These are phyloP conservation scores for Fraxinus sp. DNA, from an alignment of 305 asterid species.

Conservation along the genomic window DNA sequence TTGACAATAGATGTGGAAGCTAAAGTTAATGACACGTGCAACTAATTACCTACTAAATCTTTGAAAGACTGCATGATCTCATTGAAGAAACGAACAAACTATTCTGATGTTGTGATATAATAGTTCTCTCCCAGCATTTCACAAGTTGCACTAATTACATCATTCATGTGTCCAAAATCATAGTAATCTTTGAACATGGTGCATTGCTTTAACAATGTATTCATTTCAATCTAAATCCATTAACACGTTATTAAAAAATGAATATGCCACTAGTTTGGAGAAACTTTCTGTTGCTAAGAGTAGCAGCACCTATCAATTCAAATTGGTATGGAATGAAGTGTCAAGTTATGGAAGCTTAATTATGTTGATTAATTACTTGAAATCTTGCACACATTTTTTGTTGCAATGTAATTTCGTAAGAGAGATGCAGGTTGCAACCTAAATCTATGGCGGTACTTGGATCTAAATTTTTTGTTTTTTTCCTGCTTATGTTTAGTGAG, in stretches of 20 bases:
- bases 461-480: background rate
- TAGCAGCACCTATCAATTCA: background rate
- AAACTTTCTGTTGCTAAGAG: constrained; percentile 4
- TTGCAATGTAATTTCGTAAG: background rate
- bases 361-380: background rate
- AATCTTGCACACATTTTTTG: background rate
- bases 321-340: background rate
- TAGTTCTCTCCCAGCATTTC: background rate
- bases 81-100: background rate
- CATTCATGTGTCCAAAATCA: background rate
- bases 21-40: background rate
- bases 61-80: background rate
- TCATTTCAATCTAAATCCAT: background rate
- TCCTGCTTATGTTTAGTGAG: background rate
- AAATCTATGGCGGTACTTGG: background rate
- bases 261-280: background rate
- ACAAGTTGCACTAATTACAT: background rate
- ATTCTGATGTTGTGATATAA: background rate
- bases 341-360: background rate
- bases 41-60: background rate
- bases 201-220: background rate
- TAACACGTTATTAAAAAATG: background rate
- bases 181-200: background rate
- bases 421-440: background rate
- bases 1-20: background rate